Percentiles rank a stretch among this genome's conserved stretches.
These are phyloP conservation scores for Fusarium guadeloupense DNA, from an alignment of 2,329 filamentous ascomycete species.

Conservation along the genomic window DNA sequence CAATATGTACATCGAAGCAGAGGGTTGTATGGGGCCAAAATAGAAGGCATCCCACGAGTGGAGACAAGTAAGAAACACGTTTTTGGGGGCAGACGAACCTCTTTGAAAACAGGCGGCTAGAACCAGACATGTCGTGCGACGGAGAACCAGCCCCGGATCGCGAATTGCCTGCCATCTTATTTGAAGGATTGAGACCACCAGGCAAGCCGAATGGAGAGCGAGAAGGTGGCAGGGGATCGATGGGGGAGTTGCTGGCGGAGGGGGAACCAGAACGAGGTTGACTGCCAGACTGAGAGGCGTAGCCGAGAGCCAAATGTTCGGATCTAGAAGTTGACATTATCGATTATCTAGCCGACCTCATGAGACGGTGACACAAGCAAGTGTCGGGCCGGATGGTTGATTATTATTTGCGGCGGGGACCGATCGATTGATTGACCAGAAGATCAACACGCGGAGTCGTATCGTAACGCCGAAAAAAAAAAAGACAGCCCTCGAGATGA, in stretches of 20 bases:
- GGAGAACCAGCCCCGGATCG: conserved; percentile 94
- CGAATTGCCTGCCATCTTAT: conserved; percentile 67
- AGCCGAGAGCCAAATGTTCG: conserved; percentile 87
- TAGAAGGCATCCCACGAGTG: conserved; percentile 15
- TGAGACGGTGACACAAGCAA: conserved; percentile 45
- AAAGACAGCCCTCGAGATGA: conserved; percentile 24
- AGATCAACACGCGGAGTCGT: conserved; percentile 32
- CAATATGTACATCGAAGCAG: not conserved
- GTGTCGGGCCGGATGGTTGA: conserved; percentile 42
- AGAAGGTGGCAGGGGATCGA: conserved; percentile 71
- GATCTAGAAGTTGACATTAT: conserved; percentile 93
- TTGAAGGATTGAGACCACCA: conserved; percentile 66
- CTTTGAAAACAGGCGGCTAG: conserved; percentile 85
- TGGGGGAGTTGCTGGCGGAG: conserved; percentile 81
- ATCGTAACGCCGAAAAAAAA: conserved; percentile 27
- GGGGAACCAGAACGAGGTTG: conserved; percentile 81
- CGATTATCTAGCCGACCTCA: conserved; percentile 73
- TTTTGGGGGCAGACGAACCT: conserved; percentile 68
- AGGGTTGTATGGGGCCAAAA: not conserved
- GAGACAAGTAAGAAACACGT: not conserved
- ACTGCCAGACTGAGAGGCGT: conserved; percentile 73
- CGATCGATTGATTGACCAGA: conserved; percentile 16
- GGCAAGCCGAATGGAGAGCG: conserved; percentile 79
- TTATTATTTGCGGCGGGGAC: conserved; percentile 40
- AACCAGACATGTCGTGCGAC: conserved; percentile 84